These are phyloP conservation scores for Strigomonas oncopelti DNA, from an alignment of 208 protist species.

Conservation along the genomic window DNA sequence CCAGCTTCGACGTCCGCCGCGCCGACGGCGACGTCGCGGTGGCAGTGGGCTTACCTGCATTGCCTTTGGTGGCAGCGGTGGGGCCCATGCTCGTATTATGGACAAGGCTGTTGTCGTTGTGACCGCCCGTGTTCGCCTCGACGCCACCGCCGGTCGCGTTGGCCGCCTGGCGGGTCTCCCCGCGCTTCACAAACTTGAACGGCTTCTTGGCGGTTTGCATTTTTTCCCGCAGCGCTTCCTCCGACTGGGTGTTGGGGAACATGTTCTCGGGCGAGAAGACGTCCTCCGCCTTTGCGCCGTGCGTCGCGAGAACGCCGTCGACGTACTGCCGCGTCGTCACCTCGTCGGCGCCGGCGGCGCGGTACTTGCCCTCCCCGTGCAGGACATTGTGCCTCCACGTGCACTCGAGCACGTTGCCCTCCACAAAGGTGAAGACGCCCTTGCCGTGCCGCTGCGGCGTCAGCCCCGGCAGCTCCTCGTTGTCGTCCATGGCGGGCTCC, in stretches of 20 bases:
- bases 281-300: constrained; percentile 14
- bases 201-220: constrained; percentile 25
- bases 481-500: constrained; percentile 29
- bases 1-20: neutral
- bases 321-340: constrained; percentile 46
- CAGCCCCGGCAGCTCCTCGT: constrained; percentile 10
- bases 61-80: no score
- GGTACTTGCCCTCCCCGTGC: constrained; percentile 68
- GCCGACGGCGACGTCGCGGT: neutral
- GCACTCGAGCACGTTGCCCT: constrained; percentile 67
- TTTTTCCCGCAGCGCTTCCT: constrained; percentile 37
- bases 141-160: neutral
- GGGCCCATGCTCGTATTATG: no score
- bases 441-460: constrained; percentile 63
- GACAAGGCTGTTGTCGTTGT: neutral
- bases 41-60: neutral
- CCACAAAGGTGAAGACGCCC: constrained; percentile 66
- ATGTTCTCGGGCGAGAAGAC: constrained; percentile 69
- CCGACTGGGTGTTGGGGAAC: constrained; percentile 73
- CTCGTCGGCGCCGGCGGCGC: constrained; percentile 33
- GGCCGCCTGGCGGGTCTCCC: constrained; percentile 29
- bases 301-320: constrained; percentile 49
- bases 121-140: neutral
- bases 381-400: constrained; percentile 80
- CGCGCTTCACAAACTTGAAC: constrained; percentile 44